Base-by-base conservation (phyloP, 306 rosid species). In the Begonia masoniana region DNA sequence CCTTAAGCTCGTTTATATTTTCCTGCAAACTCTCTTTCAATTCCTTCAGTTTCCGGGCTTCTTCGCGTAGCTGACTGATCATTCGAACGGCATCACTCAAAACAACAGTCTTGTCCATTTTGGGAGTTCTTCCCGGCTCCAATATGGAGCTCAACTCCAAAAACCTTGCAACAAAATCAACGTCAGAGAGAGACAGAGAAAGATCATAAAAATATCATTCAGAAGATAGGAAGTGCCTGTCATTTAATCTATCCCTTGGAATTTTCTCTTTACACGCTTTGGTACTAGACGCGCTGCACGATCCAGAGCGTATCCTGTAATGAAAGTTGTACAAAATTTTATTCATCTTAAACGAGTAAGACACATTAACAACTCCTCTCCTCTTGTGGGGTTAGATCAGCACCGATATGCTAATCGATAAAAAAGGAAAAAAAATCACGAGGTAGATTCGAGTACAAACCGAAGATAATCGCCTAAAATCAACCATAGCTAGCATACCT, bases 251-350 rank as follows among this genome's bases (percentile, higher is more conserved):
- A 54, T 91, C 88, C 81, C 99, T 79, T 51, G 96, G 74, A 66
- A 79, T 15, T 79, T 91, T 91, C 81, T 91, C 99, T 51, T 87
- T 83, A 63, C 87, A 73, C 58, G 99, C 96, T 74, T 86, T 91
- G 50, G 92, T 65, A 64, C 82, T 77, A 2, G n/a, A n/a, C n/a
- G n/a, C n/a, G n/a, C n/a, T n/a, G n/a, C n/a, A n/a, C n/a, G n/a
- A n/a, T n/a, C n/a, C n/a, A n/a, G n/a, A n/a, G n/a, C n/a, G n/a
- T n/a, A n/a, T n/a, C n/a, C n/a, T n/a, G n/a, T n/a, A n/a, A n/a
- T n/a, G n/a, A n/a, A n/a, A n/a, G n/a, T n/a, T n/a, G n/a, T n/a
- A n/a, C n/a, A n/a, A n/a, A n/a, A n/a, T n/a, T n/a, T n/a, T n/a
- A n/a, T n/a, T n/a, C n/a, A n/a, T n/a, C n/a, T n/a, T n/a, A n/a